phyloP scores from a whole-genome alignment of 148 eudicot species.

The Vaccinium vitisidaea region DNA sequence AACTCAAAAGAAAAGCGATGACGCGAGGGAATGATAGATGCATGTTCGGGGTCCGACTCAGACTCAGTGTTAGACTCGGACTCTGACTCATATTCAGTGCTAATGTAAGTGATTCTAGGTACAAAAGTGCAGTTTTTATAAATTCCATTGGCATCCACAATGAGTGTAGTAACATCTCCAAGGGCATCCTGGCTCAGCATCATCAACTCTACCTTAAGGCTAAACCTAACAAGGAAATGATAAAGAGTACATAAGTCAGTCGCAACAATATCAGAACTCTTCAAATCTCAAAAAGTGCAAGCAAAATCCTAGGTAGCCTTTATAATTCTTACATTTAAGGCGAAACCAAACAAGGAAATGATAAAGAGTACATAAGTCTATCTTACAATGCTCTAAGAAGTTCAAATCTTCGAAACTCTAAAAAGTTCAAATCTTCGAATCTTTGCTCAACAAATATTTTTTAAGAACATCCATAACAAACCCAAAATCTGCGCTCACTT shows the following conservation, averaged over 20 bases:
- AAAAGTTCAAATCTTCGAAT: slow-evolving; percentile 19
- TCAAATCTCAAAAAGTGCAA: slow-evolving; percentile 38
- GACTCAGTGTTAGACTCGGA: no score
- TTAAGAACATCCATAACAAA: slow-evolving; percentile 91
- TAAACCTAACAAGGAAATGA: neutral
- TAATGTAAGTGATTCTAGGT: no score
- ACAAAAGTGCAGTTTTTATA: no score
- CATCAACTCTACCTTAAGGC: no score
- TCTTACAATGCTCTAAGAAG: neutral
- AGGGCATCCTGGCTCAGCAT: no score
- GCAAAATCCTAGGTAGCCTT: no score
- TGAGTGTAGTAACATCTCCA: no score
- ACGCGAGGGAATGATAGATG: no score
- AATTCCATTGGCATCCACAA: no score
- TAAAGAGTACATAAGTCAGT: neutral
- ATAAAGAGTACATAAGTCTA: slow-evolving; percentile 31
- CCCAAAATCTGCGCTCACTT: slow-evolving; percentile 87
- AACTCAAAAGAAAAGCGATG: no score
- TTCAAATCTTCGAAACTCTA: neutral
- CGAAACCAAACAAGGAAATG: neutral
- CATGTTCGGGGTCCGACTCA: no score
- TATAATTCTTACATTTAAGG: neutral
- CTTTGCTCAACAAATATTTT: slow-evolving; percentile 48
- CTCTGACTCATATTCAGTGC: no score
- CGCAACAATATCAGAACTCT: neutral